Conservation (phyloP, 345 rosid species). For the Eutrema heterophyllum region DNA sequence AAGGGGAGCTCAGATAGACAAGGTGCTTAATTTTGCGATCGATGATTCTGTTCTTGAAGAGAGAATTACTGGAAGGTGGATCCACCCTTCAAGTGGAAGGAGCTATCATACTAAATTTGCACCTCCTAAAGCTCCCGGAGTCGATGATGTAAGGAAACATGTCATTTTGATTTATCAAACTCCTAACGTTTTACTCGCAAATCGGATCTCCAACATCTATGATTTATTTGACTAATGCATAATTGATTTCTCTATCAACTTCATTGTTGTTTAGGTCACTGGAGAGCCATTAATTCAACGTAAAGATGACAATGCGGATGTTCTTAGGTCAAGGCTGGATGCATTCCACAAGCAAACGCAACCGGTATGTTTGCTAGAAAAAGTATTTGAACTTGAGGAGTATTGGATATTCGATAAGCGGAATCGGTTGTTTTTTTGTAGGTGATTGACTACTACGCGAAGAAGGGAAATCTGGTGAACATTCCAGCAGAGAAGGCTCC, state of each 20-base stretch:
- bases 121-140: conserved; percentile 75
- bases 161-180: neutral
- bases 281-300: conserved; percentile 92
- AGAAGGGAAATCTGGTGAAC: conserved; percentile 61
- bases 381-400: neutral
- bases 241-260: neutral
- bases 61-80: conserved; percentile 96
- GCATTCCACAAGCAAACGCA: conserved; percentile 89
- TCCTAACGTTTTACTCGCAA: neutral
- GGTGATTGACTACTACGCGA: conserved; percentile 78
- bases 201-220: neutral
- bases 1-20: conserved; percentile 69
- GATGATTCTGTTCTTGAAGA: conserved; percentile 91
- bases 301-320: conserved; percentile 85
- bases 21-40: conserved; percentile 82
- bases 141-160: conserved; percentile 67
- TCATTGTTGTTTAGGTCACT: conserved; percentile 49
- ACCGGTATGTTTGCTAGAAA: conserved; percentile 41
- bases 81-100: conserved; percentile 96
- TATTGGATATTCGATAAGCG: neutral
- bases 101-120: conserved; percentile 82
- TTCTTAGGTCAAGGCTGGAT: conserved; percentile 84
- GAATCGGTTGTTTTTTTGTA: conserved; percentile 22
- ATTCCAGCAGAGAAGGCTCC: conserved; percentile 86
- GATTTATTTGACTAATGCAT: too few species aligned